These are phyloP conservation scores for Astrothelium subdiscretum DNA, from an alignment of 495 filamentous ascomycete genomes.

Conservation along the genomic window DNA sequence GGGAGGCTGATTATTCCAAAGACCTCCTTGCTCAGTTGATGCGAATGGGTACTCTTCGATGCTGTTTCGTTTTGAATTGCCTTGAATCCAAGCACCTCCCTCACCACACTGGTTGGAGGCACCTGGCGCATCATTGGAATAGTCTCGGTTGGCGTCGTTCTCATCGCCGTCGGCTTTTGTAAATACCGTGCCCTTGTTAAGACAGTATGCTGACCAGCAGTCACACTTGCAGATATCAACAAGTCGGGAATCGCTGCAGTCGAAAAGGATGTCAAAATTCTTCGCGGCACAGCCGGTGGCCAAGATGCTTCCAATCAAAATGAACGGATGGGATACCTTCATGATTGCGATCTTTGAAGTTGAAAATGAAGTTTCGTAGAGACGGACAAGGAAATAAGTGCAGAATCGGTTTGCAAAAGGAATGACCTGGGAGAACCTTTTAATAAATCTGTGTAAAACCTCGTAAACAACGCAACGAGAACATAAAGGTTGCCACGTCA, in stretches of 20 bases:
- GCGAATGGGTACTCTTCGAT: background rate
- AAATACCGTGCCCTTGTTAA: background rate
- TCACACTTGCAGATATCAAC: background rate
- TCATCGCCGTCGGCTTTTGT: background rate
- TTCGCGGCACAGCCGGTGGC: background rate
- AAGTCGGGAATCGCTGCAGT: background rate
- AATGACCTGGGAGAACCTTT: too few species aligned
- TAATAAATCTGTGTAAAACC: too few species aligned
- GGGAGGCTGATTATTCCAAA: background rate
- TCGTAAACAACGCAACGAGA: too few species aligned
- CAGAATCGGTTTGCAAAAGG: too few species aligned
- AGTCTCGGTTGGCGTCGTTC: background rate
- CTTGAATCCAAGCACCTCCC: background rate
- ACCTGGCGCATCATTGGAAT: background rate
- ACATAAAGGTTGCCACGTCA: too few species aligned
- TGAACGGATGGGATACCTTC: background rate
- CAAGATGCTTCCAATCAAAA: background rate
- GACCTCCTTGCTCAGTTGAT: background rate
- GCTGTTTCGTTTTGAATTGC: background rate
- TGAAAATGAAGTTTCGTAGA: too few species aligned
- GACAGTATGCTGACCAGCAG: background rate
- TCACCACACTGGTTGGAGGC: background rate
- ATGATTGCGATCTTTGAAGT: background rate
- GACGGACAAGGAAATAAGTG: too few species aligned
- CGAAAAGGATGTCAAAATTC: background rate